Base-by-base conservation (phyloP, 2,329 filamentous ascomycete genomes). In the Trichophyton benhamiae region DNA sequence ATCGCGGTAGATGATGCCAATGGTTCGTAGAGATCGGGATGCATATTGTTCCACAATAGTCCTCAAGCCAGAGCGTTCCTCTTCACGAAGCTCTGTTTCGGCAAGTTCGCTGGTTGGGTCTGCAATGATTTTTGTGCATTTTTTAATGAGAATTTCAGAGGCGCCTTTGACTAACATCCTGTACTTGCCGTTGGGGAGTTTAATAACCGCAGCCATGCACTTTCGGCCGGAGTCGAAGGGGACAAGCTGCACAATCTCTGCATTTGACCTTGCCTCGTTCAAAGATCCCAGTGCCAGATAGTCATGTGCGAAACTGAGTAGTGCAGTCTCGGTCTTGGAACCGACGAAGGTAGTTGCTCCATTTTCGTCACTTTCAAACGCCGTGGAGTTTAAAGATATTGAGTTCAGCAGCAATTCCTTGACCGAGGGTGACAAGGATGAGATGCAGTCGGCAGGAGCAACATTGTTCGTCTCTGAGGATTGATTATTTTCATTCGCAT, bases 221-320 rank as follows among this genome's bases (percentile, higher is more conserved):
- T 90, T 91, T 65, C 87, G 83, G 6, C 82, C 80, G 27, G 87
- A 90, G 69, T 90, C 87, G 66, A 91, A 90, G 0, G 87, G 87
- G 63, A 89, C 83, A 57, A 89, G 76, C 68, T 90, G 87, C 33
- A 86, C 74, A n/a, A 83, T 79, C 36, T 79, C 77, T 61, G 82
- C 83, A 63, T 83, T 82, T 4, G 78, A 74, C 57, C 87, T 83
- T 68, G 87, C 81, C 67, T 87, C 81, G 55, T 77, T 79, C 15
- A 89, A 79, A 4, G 81, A 82, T 1, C 83, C 81, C 77, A 90
- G 84, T 48, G 80, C 86, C 13, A 90, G 76, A 67, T 83, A 78
- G 57, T 87, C 83, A 57, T 81, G 80, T 20, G 86, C 84, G 69
- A 89, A 89, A 25, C 79, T 77, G n/a, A 91, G 78, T 11, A 91